Conservation (phyloP, 257 asterid species). For the Lycium barbarum region DNA sequence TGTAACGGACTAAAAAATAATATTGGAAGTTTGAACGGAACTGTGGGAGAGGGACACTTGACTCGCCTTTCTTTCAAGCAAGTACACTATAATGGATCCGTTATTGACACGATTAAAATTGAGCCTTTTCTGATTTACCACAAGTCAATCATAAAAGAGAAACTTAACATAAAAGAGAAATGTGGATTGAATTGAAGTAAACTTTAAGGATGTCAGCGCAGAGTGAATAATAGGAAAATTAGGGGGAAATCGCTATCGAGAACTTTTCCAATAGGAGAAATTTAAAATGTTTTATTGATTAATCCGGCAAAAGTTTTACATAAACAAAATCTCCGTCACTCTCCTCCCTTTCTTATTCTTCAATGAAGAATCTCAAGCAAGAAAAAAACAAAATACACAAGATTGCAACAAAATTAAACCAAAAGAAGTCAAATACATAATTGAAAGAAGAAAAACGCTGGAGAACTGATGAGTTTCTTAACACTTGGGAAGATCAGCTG, state of each 20-base stretch:
- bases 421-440: neutral
- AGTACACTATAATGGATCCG: neutral
- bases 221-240: too few species aligned
- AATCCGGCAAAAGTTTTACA: neutral
- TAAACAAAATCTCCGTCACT: conserved; percentile 18
- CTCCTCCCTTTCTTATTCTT: neutral
- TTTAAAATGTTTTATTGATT: neutral
- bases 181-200: too few species aligned
- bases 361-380: neutral
- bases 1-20: neutral
- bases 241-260: neutral
- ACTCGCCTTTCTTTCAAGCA: neutral
- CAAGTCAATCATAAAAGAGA: too few species aligned
- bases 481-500: conserved; percentile 77
- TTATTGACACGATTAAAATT: neutral
- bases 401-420: neutral
- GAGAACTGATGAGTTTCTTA: conserved; percentile 23
- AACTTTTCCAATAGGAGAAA: neutral
- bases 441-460: neutral
- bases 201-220: too few species aligned
- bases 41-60: neutral
- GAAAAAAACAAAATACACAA: conserved; percentile 23
- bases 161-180: too few species aligned
- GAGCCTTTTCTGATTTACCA: neutral
- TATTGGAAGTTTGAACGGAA: neutral